A percentile compares a stretch with the other conserved stretches of the same genome.
Conservation (phyloP, 352 stramenopile genomes). For the Nothophytophthora sp. region DNA sequence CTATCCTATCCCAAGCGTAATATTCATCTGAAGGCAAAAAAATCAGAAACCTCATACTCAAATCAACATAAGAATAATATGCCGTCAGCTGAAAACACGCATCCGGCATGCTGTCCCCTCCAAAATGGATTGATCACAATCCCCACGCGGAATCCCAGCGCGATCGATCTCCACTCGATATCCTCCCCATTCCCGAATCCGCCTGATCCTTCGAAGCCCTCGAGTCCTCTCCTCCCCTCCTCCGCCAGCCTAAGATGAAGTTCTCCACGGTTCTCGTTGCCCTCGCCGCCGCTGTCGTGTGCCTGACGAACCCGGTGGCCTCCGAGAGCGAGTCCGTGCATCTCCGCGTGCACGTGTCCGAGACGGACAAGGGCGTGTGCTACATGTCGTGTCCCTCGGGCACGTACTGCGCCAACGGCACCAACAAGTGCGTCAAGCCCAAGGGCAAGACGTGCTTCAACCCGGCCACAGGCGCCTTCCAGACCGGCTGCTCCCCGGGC, state of each 20-base stretch:
- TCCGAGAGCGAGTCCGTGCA: slow-evolving; percentile 22
- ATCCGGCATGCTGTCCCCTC: slow-evolving; percentile 6
- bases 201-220: not conserved
- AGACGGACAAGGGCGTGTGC: slow-evolving; percentile 20
- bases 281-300: slow-evolving; percentile 17
- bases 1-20: no score
- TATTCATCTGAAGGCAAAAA: no score
- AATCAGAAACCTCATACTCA: no score
- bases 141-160: not conserved
- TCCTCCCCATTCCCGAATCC: slow-evolving; percentile 13
- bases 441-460: slow-evolving; percentile 25
- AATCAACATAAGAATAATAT: no score
- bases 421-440: slow-evolving; percentile 15
- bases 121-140: not conserved
- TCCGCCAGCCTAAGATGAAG: slow-evolving; percentile 36
- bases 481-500: slow-evolving; percentile 12
- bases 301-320: slow-evolving; percentile 9
- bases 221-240: not conserved
- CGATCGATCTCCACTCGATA: not conserved
- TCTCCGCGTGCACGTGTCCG: slow-evolving; percentile 26
- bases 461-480: slow-evolving; percentile 25
- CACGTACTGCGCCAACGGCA: slow-evolving; percentile 24
- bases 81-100: no score
- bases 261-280: slow-evolving; percentile 27
- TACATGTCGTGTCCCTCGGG: slow-evolving; percentile 22